Evolutionary conservation across 257 asterid species (phyloP).

Genomic region (Datura wrightii): DNA sequence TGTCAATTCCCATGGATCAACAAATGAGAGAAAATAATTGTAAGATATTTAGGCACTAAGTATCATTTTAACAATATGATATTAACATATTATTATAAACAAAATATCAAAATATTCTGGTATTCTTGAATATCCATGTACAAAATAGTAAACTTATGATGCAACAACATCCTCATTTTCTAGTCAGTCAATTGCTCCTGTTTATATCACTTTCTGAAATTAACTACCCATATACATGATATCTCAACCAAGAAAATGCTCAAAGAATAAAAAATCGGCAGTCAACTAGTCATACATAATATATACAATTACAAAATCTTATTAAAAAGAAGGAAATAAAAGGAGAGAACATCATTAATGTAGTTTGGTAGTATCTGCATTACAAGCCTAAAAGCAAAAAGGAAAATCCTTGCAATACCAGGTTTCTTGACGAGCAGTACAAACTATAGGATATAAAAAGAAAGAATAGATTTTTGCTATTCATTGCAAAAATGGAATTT

Average conservation of each 20-base stretch:
- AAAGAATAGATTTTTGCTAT: neutral
- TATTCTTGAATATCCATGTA: slow-evolving; percentile 7
- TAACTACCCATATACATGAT: neutral
- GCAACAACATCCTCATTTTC: neutral
- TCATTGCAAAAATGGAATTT: slow-evolving; percentile 20
- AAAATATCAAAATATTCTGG: neutral
- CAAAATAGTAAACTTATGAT: slow-evolving; percentile 16
- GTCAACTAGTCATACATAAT: neutral
- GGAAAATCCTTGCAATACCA: neutral
- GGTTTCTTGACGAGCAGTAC: neutral
- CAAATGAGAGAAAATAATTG: neutral
- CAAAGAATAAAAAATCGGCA: neutral
- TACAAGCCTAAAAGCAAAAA: neutral
- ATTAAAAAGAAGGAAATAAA: neutral
- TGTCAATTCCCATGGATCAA: neutral
- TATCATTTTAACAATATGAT: neutral
- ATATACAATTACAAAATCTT: neutral
- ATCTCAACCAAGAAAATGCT: slow-evolving; percentile 3
- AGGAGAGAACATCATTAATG: neutral
- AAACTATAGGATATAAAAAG: neutral
- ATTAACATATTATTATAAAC: neutral
- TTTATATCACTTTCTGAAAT: neutral
- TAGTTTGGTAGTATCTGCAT: slow-evolving; percentile 19
- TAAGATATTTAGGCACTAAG: neutral
- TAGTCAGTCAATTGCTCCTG: neutral